phyloP scores from a whole-genome alignment of 306 rosid species.

The Trifolium subterraneum region DNA sequence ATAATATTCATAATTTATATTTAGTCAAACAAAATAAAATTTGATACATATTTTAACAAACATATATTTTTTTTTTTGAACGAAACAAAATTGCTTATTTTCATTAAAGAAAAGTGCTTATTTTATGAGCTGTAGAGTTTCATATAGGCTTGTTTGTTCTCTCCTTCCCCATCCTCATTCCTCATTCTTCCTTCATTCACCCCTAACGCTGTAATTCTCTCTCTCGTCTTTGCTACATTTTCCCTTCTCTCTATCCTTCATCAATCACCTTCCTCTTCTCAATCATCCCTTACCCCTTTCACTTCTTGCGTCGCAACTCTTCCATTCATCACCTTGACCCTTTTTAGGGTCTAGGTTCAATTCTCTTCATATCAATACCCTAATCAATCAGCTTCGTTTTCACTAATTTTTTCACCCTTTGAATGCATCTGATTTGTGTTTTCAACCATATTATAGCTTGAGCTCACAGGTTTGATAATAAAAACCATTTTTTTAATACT shows the following conservation, averaged over 20 bases:
- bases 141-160: slow-evolving; percentile 45
- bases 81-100: neutral
- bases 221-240: slow-evolving; percentile 19
- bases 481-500: slow-evolving; percentile 18
- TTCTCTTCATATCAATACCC: slow-evolving; percentile 32
- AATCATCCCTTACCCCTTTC: neutral
- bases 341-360: slow-evolving; percentile 66
- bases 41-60: neutral
- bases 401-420: slow-evolving; percentile 33
- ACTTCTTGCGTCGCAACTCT: slow-evolving; percentile 40
- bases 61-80: too few relatives aligned
- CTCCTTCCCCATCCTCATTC: slow-evolving; percentile 27
- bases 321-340: slow-evolving; percentile 53
- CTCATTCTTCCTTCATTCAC: neutral
- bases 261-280: slow-evolving; percentile 34
- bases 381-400: slow-evolving; percentile 46
- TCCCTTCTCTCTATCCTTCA: slow-evolving; percentile 36
- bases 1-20: too few relatives aligned
- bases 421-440: slow-evolving; percentile 49
- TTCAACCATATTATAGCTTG: slow-evolving; percentile 38
- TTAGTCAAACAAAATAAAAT: too few relatives aligned
- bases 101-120: neutral
- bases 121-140: slow-evolving; percentile 61
- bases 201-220: slow-evolving; percentile 64
- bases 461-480: slow-evolving; percentile 51